Conservation (phyloP, 1,284 basidiomycete species). For the Paramarasmius palmivorus region DNA sequence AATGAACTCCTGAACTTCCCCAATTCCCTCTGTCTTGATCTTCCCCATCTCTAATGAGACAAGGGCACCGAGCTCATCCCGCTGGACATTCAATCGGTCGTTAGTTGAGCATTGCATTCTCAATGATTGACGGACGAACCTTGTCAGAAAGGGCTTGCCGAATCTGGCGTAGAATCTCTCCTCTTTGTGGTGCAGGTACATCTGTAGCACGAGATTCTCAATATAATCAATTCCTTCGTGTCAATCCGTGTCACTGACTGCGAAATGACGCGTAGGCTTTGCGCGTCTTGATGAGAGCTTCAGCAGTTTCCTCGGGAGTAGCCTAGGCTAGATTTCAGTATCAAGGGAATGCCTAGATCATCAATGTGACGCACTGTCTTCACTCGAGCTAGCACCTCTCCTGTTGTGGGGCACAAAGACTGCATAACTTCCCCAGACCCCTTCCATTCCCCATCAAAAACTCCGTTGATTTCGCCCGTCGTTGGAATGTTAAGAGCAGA, state of each 20-base stretch:
- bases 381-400: conserved; percentile 71
- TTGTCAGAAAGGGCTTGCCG: conserved; percentile 80
- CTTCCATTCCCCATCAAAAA: conserved; percentile 78
- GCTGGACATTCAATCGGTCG: conserved; percentile 37
- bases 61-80: conserved; percentile 80
- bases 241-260: conserved; percentile 29
- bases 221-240: background rate
- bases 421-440: conserved; percentile 72
- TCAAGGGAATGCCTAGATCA: conserved; percentile 8
- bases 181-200: conserved; percentile 85
- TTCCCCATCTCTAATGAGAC: conserved; percentile 96
- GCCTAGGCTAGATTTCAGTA: conserved; percentile 40
- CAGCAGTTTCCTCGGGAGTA: conserved; percentile 66
- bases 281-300: conserved; percentile 61
- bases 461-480: conserved; percentile 58
- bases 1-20: conserved; percentile 94
- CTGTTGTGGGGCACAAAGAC: conserved; percentile 76
- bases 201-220: conserved; percentile 28
- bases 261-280: conserved; percentile 76
- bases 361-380: conserved; percentile 52
- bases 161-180: conserved; percentile 88
- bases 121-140: conserved; percentile 39
- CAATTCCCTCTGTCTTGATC: conserved; percentile 88
- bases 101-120: conserved; percentile 4
- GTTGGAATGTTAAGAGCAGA: conserved; percentile 60